Conservation (phyloP, 192 early-diverging fungal species). For the Coemansia sp. region DNA sequence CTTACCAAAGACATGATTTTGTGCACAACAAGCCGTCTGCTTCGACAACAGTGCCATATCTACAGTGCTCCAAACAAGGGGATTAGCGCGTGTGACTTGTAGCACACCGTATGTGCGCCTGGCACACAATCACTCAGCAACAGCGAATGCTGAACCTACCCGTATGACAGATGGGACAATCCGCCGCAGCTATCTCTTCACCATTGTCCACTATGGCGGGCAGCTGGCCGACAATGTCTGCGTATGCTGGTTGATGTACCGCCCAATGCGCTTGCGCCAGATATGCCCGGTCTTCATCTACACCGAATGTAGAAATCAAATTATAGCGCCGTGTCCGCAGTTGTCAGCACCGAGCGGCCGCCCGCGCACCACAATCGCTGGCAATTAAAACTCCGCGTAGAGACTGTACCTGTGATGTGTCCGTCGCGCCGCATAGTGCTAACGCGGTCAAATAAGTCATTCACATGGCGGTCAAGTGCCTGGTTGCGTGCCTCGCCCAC, state of each 20-base stretch:
- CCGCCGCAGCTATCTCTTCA: constrained; percentile 1
- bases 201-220: constrained; percentile 8
- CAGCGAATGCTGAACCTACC: constrained; percentile 15
- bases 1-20: constrained; percentile 45
- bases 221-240: constrained; percentile 23
- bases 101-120: not conserved
- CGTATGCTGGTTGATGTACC: constrained; percentile 26
- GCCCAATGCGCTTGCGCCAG: constrained; percentile 36
- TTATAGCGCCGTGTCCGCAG: not conserved
- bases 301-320: not conserved
- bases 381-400: too few relatives aligned
- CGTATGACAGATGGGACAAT: constrained; percentile 36
- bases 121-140: too few relatives aligned
- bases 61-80: constrained; percentile 4
- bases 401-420: not conserved
- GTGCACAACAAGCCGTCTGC: constrained; percentile 24
- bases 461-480: constrained; percentile 38
- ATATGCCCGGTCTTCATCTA: constrained; percentile 39
- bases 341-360: not conserved
- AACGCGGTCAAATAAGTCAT: constrained; percentile 25
- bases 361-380: too few relatives aligned
- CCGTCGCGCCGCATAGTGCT: not conserved
- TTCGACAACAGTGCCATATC: constrained; percentile 30
- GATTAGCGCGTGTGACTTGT: not conserved
- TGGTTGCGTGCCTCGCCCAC: constrained; percentile 20